Evolutionary conservation across 495 filamentous ascomycete species (phyloP).

Genomic region (Neurospora sp.): DNA sequence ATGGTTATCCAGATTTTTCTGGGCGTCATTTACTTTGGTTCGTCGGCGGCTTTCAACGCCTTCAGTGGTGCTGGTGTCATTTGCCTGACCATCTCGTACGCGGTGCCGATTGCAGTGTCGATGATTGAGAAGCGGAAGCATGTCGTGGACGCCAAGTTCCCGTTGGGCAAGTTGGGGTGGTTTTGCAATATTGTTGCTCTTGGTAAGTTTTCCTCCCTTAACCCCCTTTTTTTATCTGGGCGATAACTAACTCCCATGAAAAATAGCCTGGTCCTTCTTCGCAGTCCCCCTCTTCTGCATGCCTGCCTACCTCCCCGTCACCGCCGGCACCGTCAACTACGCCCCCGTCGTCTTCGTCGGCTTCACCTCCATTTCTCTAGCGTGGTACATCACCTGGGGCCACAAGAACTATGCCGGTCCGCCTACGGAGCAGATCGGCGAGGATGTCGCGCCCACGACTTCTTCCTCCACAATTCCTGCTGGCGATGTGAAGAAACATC

Average conservation of each 20-base stretch:
- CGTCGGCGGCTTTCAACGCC: slow-evolving; percentile 43
- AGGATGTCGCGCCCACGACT: neutral
- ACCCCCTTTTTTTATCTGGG: neutral
- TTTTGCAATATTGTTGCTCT: slow-evolving; percentile 46
- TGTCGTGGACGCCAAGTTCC: slow-evolving; percentile 45
- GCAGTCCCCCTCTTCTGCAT: slow-evolving; percentile 58
- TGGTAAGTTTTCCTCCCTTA: slow-evolving; percentile 27
- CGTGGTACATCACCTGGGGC: slow-evolving; percentile 44
- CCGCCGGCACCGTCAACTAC: slow-evolving; percentile 50
- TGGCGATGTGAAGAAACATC: neutral
- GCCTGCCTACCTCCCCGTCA: slow-evolving; percentile 50
- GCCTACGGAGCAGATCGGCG: slow-evolving; percentile 26
- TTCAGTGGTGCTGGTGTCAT: slow-evolving; percentile 57
- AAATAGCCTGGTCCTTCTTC: slow-evolving; percentile 48
- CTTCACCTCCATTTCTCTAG: slow-evolving; percentile 40
- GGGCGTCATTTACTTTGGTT: slow-evolving; percentile 45
- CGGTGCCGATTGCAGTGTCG: slow-evolving; percentile 46
- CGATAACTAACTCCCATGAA: neutral
- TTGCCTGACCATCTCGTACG: slow-evolving; percentile 47
- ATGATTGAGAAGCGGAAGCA: slow-evolving; percentile 40
- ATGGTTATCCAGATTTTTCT: slow-evolving; percentile 36
- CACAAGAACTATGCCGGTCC: slow-evolving; percentile 62
- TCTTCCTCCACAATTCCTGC: neutral
- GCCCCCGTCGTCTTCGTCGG: slow-evolving; percentile 53
- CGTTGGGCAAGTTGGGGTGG: slow-evolving; percentile 44